Percentiles rank a stretch among this genome's conserved stretches.
These are phyloP conservation scores for Cladobotryum protrusum DNA, from an alignment of 2,329 filamentous ascomycete species.

Conservation along the genomic window DNA sequence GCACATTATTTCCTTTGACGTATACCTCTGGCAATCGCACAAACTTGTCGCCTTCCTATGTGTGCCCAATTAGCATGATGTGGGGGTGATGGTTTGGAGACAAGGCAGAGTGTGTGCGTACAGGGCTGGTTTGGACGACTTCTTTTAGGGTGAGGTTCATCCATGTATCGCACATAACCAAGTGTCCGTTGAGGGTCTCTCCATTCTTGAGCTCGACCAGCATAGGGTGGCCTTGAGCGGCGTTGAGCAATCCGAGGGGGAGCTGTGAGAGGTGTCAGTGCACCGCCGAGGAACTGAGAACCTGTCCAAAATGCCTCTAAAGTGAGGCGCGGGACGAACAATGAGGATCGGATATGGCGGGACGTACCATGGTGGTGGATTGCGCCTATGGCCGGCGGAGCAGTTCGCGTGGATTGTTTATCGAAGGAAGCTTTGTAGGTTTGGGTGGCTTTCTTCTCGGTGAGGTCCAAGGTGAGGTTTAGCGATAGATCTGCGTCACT, in stretches of 20 bases:
- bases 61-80: neutral
- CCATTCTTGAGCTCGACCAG: slow-evolving; percentile 96
- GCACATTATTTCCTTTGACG: slow-evolving; percentile 92
- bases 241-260: slow-evolving; percentile 79
- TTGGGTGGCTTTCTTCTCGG: neutral
- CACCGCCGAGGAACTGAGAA: slow-evolving; percentile 16
- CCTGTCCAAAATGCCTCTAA: neutral
- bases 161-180: slow-evolving; percentile 97
- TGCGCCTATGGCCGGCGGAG: slow-evolving; percentile 5
- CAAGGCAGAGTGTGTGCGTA: slow-evolving; percentile 29
- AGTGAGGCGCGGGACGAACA: no score
- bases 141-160: slow-evolving; percentile 98
- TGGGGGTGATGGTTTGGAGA: neutral
- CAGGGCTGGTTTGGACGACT: slow-evolving; percentile 89
- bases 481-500: slow-evolving; percentile 2
- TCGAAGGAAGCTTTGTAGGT: neutral
- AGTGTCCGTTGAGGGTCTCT: slow-evolving; percentile 92
- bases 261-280: slow-evolving; percentile 39
- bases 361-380: slow-evolving; percentile 9
- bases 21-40: slow-evolving; percentile 89
- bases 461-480: slow-evolving; percentile 6
- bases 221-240: slow-evolving; percentile 96
- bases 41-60: slow-evolving; percentile 85
- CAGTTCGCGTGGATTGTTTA: neutral
- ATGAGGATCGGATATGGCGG: neutral